Percentiles rank a stretch among this genome's conserved stretches.
Evolutionary conservation across 2,329 filamentous ascomycete species (phyloP).

Genomic region (Rhinocladiella mackenziei): DNA sequence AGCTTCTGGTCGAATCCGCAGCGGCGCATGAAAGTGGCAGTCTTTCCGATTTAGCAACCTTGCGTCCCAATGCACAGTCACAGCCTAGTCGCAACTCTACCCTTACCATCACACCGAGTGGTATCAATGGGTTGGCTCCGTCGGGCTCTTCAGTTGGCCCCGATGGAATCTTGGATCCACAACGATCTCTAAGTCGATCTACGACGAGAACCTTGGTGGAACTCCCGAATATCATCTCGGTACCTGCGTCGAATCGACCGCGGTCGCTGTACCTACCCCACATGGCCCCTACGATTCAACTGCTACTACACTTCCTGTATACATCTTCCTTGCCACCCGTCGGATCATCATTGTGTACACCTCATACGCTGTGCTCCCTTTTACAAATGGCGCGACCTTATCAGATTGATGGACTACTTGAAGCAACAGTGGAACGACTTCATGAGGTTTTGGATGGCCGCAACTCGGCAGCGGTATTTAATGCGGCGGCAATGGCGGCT

Average conservation of each 20-base stretch:
- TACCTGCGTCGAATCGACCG: constrained; percentile 63
- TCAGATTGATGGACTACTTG: constrained; percentile 83
- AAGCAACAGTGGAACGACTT: constrained; percentile 86
- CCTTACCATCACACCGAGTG: constrained; percentile 71
- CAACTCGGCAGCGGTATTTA: constrained; percentile 95
- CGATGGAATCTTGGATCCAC: constrained; percentile 22
- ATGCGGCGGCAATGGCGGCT: constrained; percentile 95
- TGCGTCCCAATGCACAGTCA: constrained; percentile 58
- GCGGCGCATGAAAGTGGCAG: constrained; percentile 55
- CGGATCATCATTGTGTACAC: constrained; percentile 76
- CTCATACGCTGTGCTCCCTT: constrained; percentile 91
- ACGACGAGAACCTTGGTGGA: constrained; percentile 38
- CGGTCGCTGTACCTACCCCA: constrained; percentile 90
- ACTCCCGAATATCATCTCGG: constrained; percentile 50
- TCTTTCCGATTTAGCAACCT: constrained; percentile 65
- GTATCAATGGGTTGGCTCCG: constrained; percentile 31
- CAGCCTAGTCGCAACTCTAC: constrained; percentile 61
- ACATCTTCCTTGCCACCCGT: constrained; percentile 79
- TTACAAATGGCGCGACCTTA: constrained; percentile 92
- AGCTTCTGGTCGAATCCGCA: constrained; percentile 75
- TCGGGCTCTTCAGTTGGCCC: constrained; percentile 4
- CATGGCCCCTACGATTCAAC: constrained; percentile 81
- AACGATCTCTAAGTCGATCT: constrained; percentile 26
- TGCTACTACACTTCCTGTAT: constrained; percentile 88
- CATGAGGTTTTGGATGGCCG: constrained; percentile 86